These are phyloP conservation scores for Omphalotus olearius DNA, from an alignment of 1,284 basidiomycete species.

Conservation along the genomic window DNA sequence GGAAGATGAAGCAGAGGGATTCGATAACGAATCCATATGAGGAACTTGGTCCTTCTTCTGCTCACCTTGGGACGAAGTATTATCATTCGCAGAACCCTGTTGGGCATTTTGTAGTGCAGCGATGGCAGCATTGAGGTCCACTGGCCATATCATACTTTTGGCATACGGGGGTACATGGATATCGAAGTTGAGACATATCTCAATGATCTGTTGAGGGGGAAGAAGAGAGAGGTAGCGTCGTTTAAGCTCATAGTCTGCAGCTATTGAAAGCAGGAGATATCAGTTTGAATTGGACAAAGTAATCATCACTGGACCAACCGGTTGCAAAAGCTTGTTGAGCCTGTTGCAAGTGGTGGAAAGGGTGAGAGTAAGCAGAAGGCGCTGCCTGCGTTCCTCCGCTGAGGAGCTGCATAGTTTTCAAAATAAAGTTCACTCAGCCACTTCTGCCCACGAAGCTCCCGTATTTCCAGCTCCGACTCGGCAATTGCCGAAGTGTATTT, in stretches of 20 bases:
- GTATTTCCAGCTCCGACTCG: conserved; percentile 26
- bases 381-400: conserved; percentile 41
- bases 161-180: conserved; percentile 57
- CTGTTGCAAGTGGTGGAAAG: conserved; percentile 12
- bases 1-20: conserved; percentile 5
- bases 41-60: conserved; percentile 10
- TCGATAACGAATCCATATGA: conserved; percentile 14
- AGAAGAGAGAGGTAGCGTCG: conserved; percentile 64
- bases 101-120: conserved; percentile 39
- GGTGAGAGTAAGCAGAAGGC: conserved; percentile 2
- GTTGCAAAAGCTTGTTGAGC: conserved; percentile 9
- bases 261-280: not conserved
- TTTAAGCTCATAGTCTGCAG: conserved; percentile 53
- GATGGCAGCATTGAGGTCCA: conserved; percentile 60
- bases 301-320: not conserved
- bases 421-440: conserved; percentile 43
- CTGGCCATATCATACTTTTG: conserved; percentile 62
- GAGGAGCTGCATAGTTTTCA: conserved; percentile 54
- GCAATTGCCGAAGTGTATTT: no score
- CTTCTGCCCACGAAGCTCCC: no score
- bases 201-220: conserved; percentile 63
- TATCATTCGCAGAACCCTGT: conserved; percentile 15
- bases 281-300: not conserved
- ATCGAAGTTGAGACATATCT: conserved; percentile 71
- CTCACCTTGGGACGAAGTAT: conserved; percentile 1